Evolutionary conservation across 1,284 basidiomycete species (phyloP).

Genomic region (Ustilago cynodontis): DNA sequence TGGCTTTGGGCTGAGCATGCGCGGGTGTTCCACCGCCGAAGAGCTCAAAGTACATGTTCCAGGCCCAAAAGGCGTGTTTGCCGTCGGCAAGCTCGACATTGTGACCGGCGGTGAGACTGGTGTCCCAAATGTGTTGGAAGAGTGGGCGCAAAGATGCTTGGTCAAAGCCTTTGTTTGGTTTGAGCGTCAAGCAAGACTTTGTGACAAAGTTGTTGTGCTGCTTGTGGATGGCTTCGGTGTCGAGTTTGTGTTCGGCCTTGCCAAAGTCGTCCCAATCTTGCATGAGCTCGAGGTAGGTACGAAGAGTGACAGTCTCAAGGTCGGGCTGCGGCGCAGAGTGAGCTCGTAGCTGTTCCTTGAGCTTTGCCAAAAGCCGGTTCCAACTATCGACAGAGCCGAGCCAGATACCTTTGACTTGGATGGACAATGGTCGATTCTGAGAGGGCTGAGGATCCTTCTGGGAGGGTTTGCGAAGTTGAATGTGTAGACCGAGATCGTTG

Average conservation of each 20-base stretch:
- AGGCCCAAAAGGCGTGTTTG: constrained; percentile 39
- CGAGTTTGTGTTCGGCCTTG: constrained; percentile 54
- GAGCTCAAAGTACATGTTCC: constrained; percentile 66
- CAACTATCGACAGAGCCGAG: constrained; percentile 34
- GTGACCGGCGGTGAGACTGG: constrained; percentile 18
- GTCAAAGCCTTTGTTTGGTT: constrained; percentile 31
- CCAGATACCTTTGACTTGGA: constrained; percentile 56
- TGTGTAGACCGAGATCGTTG: constrained; percentile 55
- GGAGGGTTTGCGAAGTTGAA: constrained; percentile 49
- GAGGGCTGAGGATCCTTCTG: constrained; percentile 24
- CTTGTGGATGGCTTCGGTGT: constrained; percentile 54
- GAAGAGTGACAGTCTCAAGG: constrained; percentile 8
- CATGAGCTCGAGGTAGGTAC: constrained; percentile 54
- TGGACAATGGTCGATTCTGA: constrained; percentile 19
- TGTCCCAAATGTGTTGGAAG: constrained; percentile 51
- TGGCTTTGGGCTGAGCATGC: constrained; percentile 22
- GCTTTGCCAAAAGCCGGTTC: constrained; percentile 7
- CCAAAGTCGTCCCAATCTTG: constrained; percentile 66
- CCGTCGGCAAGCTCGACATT: constrained; percentile 33
- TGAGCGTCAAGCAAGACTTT: constrained; percentile 54
- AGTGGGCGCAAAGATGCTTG: constrained; percentile 21
- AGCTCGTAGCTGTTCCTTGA: constrained; percentile 27
- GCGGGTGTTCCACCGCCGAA: constrained; percentile 53
- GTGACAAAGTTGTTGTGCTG: constrained; percentile 63
- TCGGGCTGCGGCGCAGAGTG: constrained; percentile 42